Percentiles rank a stretch among this genome's conserved stretches.
phyloP scores from a whole-genome alignment of 2,329 filamentous ascomycete genomes.

The Plectosphaerella cucumerina region DNA sequence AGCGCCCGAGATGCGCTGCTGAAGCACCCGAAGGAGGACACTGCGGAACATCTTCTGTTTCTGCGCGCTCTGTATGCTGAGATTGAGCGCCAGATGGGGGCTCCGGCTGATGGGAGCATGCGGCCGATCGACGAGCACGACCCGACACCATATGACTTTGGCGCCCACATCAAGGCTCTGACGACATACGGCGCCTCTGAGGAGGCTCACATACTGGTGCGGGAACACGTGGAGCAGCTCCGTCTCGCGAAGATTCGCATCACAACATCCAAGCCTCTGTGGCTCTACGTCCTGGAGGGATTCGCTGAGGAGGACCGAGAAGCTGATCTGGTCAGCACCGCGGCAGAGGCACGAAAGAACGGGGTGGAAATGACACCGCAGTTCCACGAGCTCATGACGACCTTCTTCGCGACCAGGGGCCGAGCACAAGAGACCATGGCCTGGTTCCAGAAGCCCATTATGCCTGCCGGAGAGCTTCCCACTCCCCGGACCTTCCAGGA shows the following conservation, averaged over 20 bases:
- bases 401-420: slow-evolving; percentile 57
- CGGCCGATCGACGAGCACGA: slow-evolving; percentile 8
- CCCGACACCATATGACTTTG: slow-evolving; percentile 25
- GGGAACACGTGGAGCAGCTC: slow-evolving; percentile 22
- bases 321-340: slow-evolving; percentile 51
- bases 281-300: slow-evolving; percentile 53
- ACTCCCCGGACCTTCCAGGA: slow-evolving; percentile 44
- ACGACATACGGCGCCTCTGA: slow-evolving; percentile 49
- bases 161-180: slow-evolving; percentile 44
- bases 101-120: slow-evolving; percentile 16
- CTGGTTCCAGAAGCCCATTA: slow-evolving; percentile 60
- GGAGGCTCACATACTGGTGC: slow-evolving; percentile 39
- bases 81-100: slow-evolving; percentile 12
- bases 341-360: slow-evolving; percentile 45
- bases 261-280: slow-evolving; percentile 27
- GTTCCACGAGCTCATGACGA: slow-evolving; percentile 52
- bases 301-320: slow-evolving; percentile 58
- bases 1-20: slow-evolving; percentile 41
- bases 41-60: slow-evolving; percentile 42
- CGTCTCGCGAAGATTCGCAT: slow-evolving; percentile 2
- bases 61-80: slow-evolving; percentile 37
- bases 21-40: slow-evolving; percentile 36
- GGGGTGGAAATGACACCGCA: slow-evolving; percentile 38
- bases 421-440: slow-evolving; percentile 57
- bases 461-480: slow-evolving; percentile 28